These are phyloP conservation scores for Phanerochaete carnosa DNA, from an alignment of 768 basidiomycete species.

Conservation along the genomic window DNA sequence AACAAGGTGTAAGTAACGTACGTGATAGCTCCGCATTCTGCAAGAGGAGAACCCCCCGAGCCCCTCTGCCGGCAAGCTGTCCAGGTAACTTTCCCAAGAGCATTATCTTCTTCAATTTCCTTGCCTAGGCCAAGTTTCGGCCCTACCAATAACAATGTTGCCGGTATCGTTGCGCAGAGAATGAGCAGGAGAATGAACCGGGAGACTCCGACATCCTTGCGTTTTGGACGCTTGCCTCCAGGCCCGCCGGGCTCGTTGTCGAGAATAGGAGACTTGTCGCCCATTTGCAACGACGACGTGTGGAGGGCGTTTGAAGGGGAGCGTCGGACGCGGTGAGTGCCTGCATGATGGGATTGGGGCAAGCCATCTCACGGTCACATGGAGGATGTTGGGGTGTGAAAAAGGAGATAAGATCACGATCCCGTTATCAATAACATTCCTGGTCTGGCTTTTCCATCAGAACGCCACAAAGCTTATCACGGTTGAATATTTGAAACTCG, in stretches of 20 bases:
- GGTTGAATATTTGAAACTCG: too few relatives aligned
- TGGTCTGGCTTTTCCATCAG: too few relatives aligned
- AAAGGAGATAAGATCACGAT: too few relatives aligned
- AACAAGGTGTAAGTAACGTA: background rate
- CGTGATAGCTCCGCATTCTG: conserved; percentile 23
- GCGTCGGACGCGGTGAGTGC: too few relatives aligned
- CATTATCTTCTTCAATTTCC: background rate
- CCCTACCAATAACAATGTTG: background rate
- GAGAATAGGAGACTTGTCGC: background rate
- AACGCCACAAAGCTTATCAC: too few relatives aligned
- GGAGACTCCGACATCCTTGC: background rate
- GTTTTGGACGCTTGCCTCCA: background rate
- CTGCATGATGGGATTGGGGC: too few relatives aligned
- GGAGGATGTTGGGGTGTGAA: too few relatives aligned
- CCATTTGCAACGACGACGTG: background rate
- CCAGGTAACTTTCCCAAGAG: background rate
- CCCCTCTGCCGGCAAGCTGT: background rate
- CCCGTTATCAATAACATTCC: too few relatives aligned
- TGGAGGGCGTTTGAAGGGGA: too few relatives aligned
- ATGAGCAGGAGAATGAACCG: background rate
- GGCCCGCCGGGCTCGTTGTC: background rate
- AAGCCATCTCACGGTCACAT: too few relatives aligned
- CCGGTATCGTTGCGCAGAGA: background rate
- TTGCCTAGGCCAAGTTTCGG: background rate
- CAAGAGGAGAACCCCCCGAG: background rate